Evolutionary conservation across 345 rosid species (phyloP).

Genomic region (Jatropha curcas): DNA sequence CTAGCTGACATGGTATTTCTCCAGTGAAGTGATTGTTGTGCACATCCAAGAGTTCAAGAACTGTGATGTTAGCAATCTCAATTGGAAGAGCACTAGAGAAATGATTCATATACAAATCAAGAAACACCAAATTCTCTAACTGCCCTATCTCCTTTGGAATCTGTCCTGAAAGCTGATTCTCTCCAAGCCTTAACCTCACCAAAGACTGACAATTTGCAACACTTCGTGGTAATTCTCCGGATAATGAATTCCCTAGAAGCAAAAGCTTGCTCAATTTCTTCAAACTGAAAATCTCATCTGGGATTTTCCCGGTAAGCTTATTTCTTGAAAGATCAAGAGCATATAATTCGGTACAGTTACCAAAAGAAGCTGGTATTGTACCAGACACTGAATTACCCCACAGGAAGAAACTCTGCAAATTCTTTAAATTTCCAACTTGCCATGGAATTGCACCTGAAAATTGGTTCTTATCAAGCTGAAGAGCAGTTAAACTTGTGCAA

Average conservation of each 20-base stretch:
- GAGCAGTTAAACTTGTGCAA: constrained; percentile 77
- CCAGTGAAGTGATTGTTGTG: constrained; percentile 85
- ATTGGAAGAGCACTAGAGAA: constrained; percentile 74
- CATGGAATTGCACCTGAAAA: constrained; percentile 75
- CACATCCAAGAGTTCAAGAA: constrained; percentile 82
- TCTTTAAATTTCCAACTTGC: constrained; percentile 67
- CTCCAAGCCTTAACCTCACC: constrained; percentile 88
- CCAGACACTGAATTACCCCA: constrained; percentile 94
- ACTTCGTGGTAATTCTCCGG: constrained; percentile 61
- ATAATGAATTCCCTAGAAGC: constrained; percentile 83
- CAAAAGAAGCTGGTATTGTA: constrained; percentile 75
- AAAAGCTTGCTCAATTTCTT: constrained; percentile 92
- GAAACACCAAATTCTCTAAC: constrained; percentile 86
- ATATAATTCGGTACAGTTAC: constrained; percentile 77
- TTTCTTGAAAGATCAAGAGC: constrained; percentile 86
- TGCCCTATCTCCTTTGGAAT: constrained; percentile 84
- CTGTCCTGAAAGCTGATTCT: constrained; percentile 85
- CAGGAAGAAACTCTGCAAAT: constrained; percentile 81
- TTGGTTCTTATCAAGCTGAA: constrained; percentile 92
- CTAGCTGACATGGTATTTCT: constrained; percentile 71
- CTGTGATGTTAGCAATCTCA: constrained; percentile 74
- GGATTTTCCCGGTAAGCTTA: constrained; percentile 83
- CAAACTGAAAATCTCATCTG: constrained; percentile 77
- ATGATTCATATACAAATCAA: constrained; percentile 85
- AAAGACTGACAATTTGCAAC: constrained; percentile 75